phyloP scores from a whole-genome alignment of 208 protist genomes.

The Leishmania aethiopica region DNA sequence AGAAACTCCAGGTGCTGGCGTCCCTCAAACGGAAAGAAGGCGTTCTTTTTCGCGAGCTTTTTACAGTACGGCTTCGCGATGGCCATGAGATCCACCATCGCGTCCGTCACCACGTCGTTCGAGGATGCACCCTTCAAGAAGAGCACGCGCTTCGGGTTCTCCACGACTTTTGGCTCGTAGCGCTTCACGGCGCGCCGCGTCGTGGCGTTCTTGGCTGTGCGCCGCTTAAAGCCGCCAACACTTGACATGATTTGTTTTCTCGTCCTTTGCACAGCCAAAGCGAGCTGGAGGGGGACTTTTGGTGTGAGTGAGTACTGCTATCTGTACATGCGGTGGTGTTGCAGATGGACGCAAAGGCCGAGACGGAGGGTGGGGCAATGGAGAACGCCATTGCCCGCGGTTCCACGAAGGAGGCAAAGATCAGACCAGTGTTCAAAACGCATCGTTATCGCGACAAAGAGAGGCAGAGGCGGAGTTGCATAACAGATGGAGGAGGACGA shows the following conservation, averaged over 20 bases:
- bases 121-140: constrained; percentile 69
- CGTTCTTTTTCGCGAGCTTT: constrained; percentile 83
- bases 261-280: too few relatives aligned
- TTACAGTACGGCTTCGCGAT: constrained; percentile 86
- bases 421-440: not conserved
- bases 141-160: constrained; percentile 86
- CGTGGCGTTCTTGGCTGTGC: constrained; percentile 60
- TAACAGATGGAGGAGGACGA: not conserved
- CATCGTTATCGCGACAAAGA: not conserved
- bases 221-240: constrained; percentile 73
- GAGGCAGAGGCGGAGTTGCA: not conserved
- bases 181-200: constrained; percentile 81
- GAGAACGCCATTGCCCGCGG: not conserved
- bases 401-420: not conserved
- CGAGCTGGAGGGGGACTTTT: not conserved
- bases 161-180: constrained; percentile 84
- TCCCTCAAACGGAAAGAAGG: constrained; percentile 85
- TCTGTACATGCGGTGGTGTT: not conserved
- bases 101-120: constrained; percentile 69
- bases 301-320: too few relatives aligned
- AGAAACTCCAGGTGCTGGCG: constrained; percentile 88
- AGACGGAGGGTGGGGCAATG: not conserved
- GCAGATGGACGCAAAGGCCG: too few relatives aligned
- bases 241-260: constrained; percentile 36
- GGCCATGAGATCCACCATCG: constrained; percentile 73